Base-by-base conservation (phyloP, 306 rosid species). In the Ziziphus jujuba region DNA sequence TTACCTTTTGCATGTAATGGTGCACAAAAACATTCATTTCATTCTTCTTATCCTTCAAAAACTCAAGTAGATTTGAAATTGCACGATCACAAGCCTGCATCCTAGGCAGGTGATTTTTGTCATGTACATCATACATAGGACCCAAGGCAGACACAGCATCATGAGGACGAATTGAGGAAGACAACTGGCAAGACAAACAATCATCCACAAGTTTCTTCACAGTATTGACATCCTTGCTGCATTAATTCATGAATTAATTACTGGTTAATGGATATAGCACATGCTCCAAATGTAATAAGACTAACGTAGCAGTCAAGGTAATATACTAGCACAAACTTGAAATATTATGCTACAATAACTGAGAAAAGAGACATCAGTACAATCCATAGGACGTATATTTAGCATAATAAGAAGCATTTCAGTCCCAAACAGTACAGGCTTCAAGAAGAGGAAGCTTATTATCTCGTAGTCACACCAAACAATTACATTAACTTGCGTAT, bases 101-200 rank as follows among this genome's bases (percentile, higher is more conserved):
- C 84, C 65, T 90, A 59, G 95, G 96, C 80, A 95, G 62, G 82
- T 95, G 96, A 74, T 40, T 87, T 70, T 87, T 88, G 74, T 90
- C 92, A 75, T 95, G 99, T 70, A 95, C 91, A 73, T 95, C 96
- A 66, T 95, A 95, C 97, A 95, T 95, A 61, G 95, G 99, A 72
- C 99, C 99, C 83, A 95, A 70, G 76, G 99, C 99, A 12, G 99
- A 95, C 74, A 95, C 99, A 0, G 99, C 99, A 87, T 95, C 99
- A 65, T 90, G 99, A 70, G 99, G 99, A 64, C 97, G 95, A 61
- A 95, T 92, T 33, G 97, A 88, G 56, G 97, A 90, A 52, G 99
- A 87, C 77, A 90, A 72, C 51, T 85, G 95, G 57, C 90, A 68
- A 63, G 96, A 88, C 71, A 88, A 80, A 66, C 96, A 90, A 69